A percentile compares a stretch with the other conserved stretches of the same genome.
Conservation (phyloP, 2,329 filamentous ascomycete species). For the Phoma herbarum region DNA sequence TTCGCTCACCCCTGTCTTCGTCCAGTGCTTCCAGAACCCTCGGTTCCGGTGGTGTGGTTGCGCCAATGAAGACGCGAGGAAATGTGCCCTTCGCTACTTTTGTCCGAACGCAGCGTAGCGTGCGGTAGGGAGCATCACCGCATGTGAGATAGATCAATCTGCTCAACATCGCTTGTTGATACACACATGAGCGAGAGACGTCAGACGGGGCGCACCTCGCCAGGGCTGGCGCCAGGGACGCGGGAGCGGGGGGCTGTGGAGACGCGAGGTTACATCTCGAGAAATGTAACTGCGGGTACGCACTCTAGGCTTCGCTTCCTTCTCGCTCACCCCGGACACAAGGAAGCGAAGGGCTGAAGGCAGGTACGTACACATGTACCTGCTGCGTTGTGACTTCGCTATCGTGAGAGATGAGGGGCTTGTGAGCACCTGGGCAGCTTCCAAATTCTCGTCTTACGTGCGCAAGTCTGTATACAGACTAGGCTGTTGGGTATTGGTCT, state of each 20-base stretch:
- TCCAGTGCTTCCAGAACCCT: slow-evolving; percentile 9
- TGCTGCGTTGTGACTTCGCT: not conserved
- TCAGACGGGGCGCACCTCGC: slow-evolving; percentile 1
- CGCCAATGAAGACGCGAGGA: not conserved
- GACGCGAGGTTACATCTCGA: slow-evolving; percentile 10
- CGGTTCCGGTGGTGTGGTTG: not conserved
- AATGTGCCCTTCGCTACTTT: slow-evolving; percentile 1
- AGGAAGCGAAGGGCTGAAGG: slow-evolving; percentile 1
- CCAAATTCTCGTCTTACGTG: not conserved
- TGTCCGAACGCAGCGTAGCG: not conserved
- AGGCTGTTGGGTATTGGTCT: not conserved
- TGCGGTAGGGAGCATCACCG: not conserved
- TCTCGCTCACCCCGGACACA: not conserved
- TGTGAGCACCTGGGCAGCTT: not conserved
- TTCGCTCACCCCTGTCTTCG: slow-evolving; percentile 11
- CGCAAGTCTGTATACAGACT: not conserved
- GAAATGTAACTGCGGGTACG: not conserved
- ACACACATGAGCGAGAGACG: not conserved
- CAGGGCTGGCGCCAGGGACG: not conserved
- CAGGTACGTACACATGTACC: not conserved
- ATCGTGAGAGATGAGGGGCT: not conserved
- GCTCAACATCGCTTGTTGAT: not conserved
- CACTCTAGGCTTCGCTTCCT: not conserved
- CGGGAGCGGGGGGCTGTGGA: slow-evolving; percentile 12
- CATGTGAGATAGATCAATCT: not conserved